Percentiles rank a stretch among this genome's conserved stretches.
phyloP scores from a whole-genome alignment of 2,329 filamentous ascomycete genomes.

The Diaporthe destruens region DNA sequence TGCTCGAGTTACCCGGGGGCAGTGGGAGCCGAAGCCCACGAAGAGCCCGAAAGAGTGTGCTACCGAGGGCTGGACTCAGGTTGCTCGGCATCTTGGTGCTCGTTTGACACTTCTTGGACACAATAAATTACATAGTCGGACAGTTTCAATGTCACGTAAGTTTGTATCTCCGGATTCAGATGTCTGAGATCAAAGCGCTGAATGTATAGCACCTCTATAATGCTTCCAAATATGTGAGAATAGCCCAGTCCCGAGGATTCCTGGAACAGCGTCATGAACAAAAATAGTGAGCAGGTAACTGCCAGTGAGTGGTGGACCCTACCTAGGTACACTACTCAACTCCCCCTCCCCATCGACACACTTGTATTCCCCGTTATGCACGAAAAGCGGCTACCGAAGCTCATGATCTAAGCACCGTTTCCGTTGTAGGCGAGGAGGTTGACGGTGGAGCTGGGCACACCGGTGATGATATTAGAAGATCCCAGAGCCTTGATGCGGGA shows the following conservation, averaged over 20 bases:
- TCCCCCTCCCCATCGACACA: background rate
- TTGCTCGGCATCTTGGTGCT: no score
- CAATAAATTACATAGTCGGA: no score
- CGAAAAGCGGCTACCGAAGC: no score
- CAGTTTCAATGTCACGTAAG: background rate
- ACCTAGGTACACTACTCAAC: background rate
- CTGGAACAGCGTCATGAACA: constrained; percentile 1
- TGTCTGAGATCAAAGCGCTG: background rate
- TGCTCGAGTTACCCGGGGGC: no score
- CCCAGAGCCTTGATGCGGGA: constrained; percentile 33
- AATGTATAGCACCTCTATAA: background rate
- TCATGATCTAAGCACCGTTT: constrained; percentile 27
- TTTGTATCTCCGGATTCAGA: background rate
- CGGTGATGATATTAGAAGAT: constrained; percentile 21
- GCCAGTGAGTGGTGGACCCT: background rate
- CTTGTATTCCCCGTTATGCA: background rate
- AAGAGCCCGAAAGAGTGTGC: no score
- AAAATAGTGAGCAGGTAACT: background rate
- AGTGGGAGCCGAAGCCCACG: no score
- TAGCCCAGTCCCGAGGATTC: background rate
- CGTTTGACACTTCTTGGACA: no score
- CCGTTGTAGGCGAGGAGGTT: constrained; percentile 35
- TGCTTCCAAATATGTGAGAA: background rate
- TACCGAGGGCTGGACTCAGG: no score
- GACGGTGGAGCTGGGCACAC: constrained; percentile 32